Base-by-base conservation (phyloP, 257 asterid species). In the Cruciata laevipes region DNA sequence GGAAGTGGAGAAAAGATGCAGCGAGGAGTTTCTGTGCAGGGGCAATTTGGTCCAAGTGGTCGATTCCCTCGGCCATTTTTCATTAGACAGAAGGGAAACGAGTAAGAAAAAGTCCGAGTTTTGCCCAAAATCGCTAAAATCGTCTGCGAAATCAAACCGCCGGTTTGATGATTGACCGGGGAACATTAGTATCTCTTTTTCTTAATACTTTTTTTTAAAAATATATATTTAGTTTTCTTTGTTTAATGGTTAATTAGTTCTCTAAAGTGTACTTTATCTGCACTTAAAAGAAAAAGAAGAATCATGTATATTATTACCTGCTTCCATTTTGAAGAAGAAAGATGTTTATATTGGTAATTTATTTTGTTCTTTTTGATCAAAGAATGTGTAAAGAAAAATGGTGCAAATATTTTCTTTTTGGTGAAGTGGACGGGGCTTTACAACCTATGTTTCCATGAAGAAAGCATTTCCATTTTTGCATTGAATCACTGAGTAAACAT, bases 1-100 rank as follows among this genome's bases (percentile, higher is more conserved):
- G 56, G 86, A 87, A 31, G 95, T 69, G 8, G 98, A 91, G 78
- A 81, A 69, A 55, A 73, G 85, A 8, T 77, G 80, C 81, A 80
- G 94, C 47, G 89, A 88, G 2, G 89, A 85, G 74, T 91, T 87
- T 31, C 61, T 91, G 24, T 91, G 96, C 78, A 61, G 65, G 13
- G 85, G 74, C 47, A 89, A 87, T 70, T 38, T 87, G 78, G 86
- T 84, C 63, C 83, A 77, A 60, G 70, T 38, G 0, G 77, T 70
- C 24, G 87, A 77, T 24, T 47, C 70, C 0, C 76, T 91, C 77
- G 98, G 89, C 27, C 98, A 91, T 82, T 91, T 83, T 67, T 70
- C 80, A 23, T 77, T 91, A 73, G 79, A 78, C 11, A 84, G 79
- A 84, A 64, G 65, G 84, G 79, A 84, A 47, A 4, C 4, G 23